Conservation (phyloP, 495 filamentous ascomycete species). For the Aspergillus wentii region DNA sequence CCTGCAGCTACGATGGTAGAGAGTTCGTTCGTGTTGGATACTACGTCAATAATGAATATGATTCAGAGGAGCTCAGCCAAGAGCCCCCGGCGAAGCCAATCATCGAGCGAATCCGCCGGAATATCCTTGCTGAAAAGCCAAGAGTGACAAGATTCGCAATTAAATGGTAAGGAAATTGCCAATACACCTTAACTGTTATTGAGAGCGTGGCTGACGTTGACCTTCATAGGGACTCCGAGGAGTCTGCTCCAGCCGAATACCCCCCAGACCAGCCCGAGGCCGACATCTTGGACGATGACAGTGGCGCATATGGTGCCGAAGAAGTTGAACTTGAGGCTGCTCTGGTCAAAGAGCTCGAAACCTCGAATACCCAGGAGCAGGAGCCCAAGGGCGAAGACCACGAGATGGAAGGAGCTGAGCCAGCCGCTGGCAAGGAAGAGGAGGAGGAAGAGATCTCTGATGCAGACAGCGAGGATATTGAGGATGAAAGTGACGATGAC, state of each 20-base stretch:
- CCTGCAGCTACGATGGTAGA: conserved; percentile 90
- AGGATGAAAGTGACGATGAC: conserved; percentile 85
- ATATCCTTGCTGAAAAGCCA: conserved; percentile 94
- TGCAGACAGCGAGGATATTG: conserved; percentile 92
- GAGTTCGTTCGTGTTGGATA: conserved; percentile 99
- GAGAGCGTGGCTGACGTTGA: no score
- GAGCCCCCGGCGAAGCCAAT: conserved; percentile 89
- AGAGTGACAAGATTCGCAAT: conserved; percentile 97
- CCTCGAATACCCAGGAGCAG: conserved; percentile 45
- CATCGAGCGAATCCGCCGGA: conserved; percentile 85
- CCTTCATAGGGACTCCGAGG: conserved; percentile 79
- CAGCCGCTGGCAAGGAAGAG: conserved; percentile 48
- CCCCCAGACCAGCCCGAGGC: conserved; percentile 97
- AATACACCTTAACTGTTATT: no score
- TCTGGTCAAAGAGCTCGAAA: conserved; percentile 48
- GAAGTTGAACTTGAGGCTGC: conserved; percentile 49
- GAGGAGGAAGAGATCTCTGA: conserved; percentile 77
- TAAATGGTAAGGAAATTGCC: conserved; percentile 96
- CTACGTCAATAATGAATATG: conserved; percentile 99
- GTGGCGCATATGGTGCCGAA: conserved; percentile 80
- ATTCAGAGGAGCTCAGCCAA: conserved; percentile 77
- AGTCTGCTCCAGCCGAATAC: conserved; percentile 90
- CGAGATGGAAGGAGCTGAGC: conserved; percentile 76
- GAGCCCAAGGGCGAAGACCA: conserved; percentile 58
- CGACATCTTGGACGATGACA: conserved; percentile 80